These are phyloP conservation scores for Blepharisma undulans DNA, from an alignment of 169 alveolate genomes.

Conservation along the genomic window DNA sequence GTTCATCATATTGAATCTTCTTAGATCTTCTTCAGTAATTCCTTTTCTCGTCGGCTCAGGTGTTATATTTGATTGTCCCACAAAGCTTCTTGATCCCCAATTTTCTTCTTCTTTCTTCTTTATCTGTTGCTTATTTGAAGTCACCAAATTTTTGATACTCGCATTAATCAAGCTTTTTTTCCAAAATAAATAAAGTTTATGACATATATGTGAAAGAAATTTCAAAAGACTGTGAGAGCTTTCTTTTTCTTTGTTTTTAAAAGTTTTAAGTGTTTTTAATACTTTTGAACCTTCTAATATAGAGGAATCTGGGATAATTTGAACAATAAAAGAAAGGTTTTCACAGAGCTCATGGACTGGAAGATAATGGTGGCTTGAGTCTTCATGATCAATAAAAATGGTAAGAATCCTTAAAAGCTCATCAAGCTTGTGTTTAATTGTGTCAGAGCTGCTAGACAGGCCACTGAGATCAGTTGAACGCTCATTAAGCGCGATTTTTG, in stretches of 20 bases:
- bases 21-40: background rate
- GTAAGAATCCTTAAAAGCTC: background rate
- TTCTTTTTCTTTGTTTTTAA: background rate
- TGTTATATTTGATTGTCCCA: too few species aligned
- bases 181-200: slow-evolving; percentile 8
- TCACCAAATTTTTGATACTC: background rate
- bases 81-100: background rate
- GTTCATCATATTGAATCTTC: background rate
- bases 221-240: background rate
- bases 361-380: background rate
- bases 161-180: background rate
- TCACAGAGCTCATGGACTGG: background rate
- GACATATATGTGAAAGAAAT: background rate
- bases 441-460: background rate
- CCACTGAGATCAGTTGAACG: background rate
- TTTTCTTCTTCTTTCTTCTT: background rate
- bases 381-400: background rate
- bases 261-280: background rate
- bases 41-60: background rate
- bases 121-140: background rate
- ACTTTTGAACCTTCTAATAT: background rate
- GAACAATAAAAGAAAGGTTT: background rate
- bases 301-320: background rate
- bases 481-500: background rate
- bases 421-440: background rate